phyloP scores from a whole-genome alignment of 139 green algal species.

The Mesostigma viride region DNA sequence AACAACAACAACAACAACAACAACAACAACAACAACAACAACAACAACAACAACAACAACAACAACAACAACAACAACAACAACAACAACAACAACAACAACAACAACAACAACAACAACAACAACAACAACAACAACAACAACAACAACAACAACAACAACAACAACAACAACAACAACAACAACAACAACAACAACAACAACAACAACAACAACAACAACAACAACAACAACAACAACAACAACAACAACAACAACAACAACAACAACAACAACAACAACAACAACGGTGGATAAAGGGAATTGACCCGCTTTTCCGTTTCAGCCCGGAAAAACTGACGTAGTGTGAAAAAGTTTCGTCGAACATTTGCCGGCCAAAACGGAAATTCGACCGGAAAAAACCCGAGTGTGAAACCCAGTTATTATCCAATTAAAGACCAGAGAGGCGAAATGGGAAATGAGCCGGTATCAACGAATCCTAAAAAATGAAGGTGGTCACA shows the following conservation, averaged over 20 bases:
- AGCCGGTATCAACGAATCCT: no score
- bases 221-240: background rate
- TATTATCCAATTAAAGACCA: no score
- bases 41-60: background rate
- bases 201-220: background rate
- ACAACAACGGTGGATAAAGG: constrained; percentile 2
- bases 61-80: constrained; percentile 2
- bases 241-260: constrained; percentile 8
- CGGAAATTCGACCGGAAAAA: no score
- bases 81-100: background rate
- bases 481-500: no score
- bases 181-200: background rate
- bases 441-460: no score
- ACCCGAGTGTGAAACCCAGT: no score
- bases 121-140: constrained; percentile 8
- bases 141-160: background rate
- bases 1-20: no score
- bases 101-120: constrained; percentile 4
- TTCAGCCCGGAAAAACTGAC: no score
- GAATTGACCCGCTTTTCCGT: no score
- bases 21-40: no score
- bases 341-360: no score
- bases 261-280: constrained; percentile 9
- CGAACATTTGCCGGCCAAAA: no score
- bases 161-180: background rate